A percentile compares a stretch with the other conserved stretches of the same genome.
Evolutionary conservation across 495 filamentous ascomycete genomes (phyloP).

Genomic region (Pyrenula aspistea): DNA sequence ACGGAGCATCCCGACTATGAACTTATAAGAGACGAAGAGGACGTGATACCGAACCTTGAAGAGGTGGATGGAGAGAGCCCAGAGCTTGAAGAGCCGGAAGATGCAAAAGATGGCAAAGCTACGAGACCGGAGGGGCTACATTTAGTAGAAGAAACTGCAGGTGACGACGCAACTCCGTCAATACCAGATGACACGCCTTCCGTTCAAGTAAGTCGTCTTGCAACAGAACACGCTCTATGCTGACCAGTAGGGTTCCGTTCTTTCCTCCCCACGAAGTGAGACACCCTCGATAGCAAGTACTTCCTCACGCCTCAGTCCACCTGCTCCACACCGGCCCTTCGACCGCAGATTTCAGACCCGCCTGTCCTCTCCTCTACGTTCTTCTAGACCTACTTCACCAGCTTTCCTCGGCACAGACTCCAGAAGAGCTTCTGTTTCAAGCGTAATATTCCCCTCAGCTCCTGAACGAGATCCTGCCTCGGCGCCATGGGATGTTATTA

Average conservation of each 20-base stretch:
- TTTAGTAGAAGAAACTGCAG: constrained; percentile 14
- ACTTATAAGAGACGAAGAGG: not conserved
- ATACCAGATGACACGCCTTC: constrained; percentile 86
- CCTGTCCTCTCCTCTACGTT: constrained; percentile 43
- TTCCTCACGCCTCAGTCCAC: constrained; percentile 41
- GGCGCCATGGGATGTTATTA: constrained; percentile 89
- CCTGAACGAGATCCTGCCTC: constrained; percentile 47
- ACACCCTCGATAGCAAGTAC: constrained; percentile 35
- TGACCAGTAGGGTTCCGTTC: constrained; percentile 56
- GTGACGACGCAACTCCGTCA: constrained; percentile 43
- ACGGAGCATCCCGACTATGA: not conserved
- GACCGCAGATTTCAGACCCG: constrained; percentile 89
- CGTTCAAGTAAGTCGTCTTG: constrained; percentile 50
- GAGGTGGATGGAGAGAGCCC: not conserved
- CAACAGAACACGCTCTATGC: constrained; percentile 9
- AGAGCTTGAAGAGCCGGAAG: not conserved
- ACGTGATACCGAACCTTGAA: not conserved
- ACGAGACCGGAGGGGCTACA: not conserved
- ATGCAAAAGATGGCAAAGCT: not conserved
- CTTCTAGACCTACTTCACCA: constrained; percentile 64
- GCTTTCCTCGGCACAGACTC: constrained; percentile 66
- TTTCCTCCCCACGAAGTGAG: constrained; percentile 66
- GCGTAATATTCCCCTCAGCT: constrained; percentile 36
- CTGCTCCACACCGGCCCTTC: constrained; percentile 81
- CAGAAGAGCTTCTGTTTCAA: constrained; percentile 58